Percentiles rank a stretch among this genome's conserved stretches.
phyloP scores from a whole-genome alignment of 169 alveolate genomes.

The Eimeria sp. region DNA sequence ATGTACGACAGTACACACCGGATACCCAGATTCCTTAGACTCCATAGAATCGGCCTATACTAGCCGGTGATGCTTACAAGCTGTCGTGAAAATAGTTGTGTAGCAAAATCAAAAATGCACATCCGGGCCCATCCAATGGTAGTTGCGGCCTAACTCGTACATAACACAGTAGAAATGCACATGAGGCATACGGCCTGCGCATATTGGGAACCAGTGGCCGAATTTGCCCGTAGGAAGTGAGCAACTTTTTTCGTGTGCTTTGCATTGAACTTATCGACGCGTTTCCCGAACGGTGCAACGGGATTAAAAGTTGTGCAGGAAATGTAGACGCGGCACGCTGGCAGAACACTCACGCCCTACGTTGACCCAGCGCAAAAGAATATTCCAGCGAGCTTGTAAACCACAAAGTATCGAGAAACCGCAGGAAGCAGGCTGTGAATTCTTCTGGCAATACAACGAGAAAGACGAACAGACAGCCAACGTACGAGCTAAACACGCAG shows the following conservation, averaged over 20 bases:
- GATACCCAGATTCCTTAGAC: not conserved
- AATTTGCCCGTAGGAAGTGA: not conserved
- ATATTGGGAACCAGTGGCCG: not conserved
- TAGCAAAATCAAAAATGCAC: too few species aligned
- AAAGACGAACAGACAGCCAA: not conserved
- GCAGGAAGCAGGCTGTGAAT: too few species aligned
- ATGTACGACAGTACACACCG: too few species aligned
- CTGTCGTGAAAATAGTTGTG: not conserved
- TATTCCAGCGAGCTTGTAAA: not conserved
- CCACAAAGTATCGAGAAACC: not conserved
- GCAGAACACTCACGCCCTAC: not conserved
- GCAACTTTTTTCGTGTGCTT: not conserved
- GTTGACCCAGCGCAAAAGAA: not conserved
- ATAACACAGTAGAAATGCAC: not conserved
- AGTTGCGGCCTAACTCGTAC: not conserved
- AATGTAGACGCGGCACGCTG: not conserved
- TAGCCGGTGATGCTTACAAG: not conserved
- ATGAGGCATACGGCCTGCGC: not conserved
- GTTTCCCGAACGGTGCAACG: not conserved
- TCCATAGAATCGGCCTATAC: not conserved
- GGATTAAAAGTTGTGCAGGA: not conserved
- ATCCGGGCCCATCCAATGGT: not conserved
- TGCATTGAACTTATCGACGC: not conserved
- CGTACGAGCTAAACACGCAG: not conserved
- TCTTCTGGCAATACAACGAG: not conserved